Base-by-base conservation (phyloP, 768 basidiomycete species). In the Tubosaeta brunneosetosa region DNA sequence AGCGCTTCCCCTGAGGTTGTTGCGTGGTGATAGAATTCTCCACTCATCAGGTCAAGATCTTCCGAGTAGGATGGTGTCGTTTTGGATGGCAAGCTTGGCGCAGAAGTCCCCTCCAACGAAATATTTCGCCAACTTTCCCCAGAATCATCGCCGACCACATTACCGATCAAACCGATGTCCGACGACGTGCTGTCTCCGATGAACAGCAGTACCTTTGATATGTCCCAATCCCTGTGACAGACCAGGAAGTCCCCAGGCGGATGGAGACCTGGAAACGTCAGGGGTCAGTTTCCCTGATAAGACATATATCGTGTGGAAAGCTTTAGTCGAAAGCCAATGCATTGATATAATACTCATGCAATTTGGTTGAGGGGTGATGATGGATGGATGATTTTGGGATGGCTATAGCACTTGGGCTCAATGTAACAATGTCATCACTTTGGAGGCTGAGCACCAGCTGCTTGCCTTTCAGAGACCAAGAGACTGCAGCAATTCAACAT, bases 391-490 rank as follows among this genome's bases (percentile, higher is more conserved):
- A 81, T 61, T 87, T 81, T 6, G 76, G 74, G 2, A 72, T 68
- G 6, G 77, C 69, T 10, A 79, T 80, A 50, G 81, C 80, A 12
- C 73, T 72, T 22, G 84, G 76, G 36, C 78, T 74, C 63, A 82
- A 91, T 0, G 86, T 83, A 38, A 88, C 64, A 34, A 91, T 83
- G 49, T 86, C 84, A 3, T 89, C 88, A 17, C 74, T 77, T 57
- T 79, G 79, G 14, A 90, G 69, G 22, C 85, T 89, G 42, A 92
- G 78, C 1, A 87, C 88, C 38, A 92, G 74, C 51, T 91, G 89
- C 63, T 89, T 92, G 42, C 89, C 90, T 65, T 89, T 90, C 2
- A 90, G 86, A 3, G 89, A 91, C 89, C 89, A 92, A 13, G 86
- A 80, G 9, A 85, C 90, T 91, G 52, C 48, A n/a, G 22, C 9